phyloP scores from a whole-genome alignment of 306 rosid species.

The Cercis canadensis region DNA sequence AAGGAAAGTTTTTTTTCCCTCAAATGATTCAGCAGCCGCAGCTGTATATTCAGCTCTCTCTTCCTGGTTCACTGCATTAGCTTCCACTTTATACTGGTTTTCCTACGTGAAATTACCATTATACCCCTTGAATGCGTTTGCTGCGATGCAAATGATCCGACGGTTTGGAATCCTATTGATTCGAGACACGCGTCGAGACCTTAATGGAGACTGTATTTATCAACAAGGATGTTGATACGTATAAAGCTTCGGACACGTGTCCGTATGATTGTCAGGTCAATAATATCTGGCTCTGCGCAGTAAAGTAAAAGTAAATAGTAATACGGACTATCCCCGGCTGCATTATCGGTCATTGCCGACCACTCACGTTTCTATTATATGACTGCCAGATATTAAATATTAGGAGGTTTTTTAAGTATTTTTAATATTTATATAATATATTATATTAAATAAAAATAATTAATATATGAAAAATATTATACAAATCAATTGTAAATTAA shows the following conservation, averaged over 20 bases:
- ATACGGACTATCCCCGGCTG: neutral
- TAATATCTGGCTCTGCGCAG: too few species aligned
- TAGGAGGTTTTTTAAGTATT: too few species aligned
- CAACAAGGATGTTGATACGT: neutral
- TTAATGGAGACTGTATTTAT: neutral
- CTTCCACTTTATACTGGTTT: slow-evolving; percentile 7
- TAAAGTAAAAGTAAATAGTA: too few species aligned
- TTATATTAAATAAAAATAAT: too few species aligned
- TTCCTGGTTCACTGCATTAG: neutral
- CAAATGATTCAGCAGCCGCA: neutral
- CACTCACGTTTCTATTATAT: too few species aligned
- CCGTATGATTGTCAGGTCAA: too few species aligned
- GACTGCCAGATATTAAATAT: too few species aligned
- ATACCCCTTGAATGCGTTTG: slow-evolving; percentile 1
- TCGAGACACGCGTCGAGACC: slow-evolving; percentile 4
- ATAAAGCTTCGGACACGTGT: slow-evolving; percentile 6
- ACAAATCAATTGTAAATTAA: too few species aligned
- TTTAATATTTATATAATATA: too few species aligned
- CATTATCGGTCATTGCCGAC: neutral
- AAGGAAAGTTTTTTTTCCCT: neutral
- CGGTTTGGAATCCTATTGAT: neutral
- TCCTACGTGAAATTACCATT: neutral
- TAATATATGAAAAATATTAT: too few species aligned
- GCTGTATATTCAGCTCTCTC: neutral
- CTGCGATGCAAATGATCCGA: neutral